Percentiles rank a stretch among this genome's conserved stretches.
phyloP scores from a whole-genome alignment of 2,329 filamentous ascomycete genomes.

The Phialemoniopsis sp. region DNA sequence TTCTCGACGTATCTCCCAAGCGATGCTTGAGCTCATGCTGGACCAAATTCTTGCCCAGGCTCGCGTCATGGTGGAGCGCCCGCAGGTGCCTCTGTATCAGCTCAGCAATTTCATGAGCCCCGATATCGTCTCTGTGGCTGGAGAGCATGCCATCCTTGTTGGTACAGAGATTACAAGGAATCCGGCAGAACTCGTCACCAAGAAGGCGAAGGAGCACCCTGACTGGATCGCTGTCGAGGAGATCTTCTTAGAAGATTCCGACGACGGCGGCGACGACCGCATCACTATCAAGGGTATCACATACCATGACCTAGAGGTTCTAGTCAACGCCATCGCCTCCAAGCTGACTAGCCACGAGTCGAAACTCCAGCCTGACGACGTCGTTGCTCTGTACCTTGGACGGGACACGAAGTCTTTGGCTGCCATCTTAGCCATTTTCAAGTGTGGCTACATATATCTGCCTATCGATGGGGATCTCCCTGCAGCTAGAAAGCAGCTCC shows the following conservation, averaged over 20 bases:
- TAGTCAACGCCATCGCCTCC: conserved; percentile 49
- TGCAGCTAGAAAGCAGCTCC: conserved; percentile 53
- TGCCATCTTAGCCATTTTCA: conserved; percentile 59
- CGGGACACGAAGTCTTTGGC: conserved; percentile 62
- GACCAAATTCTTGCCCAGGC: conserved; percentile 14
- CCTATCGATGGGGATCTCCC: conserved; percentile 60
- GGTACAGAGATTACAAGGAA: conserved; percentile 8
- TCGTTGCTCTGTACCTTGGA: conserved; percentile 59
- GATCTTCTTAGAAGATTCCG: conserved; percentile 32
- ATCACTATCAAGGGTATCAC: conserved; percentile 46
- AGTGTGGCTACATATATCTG: conserved; percentile 59
- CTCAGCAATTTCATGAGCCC: conserved; percentile 8
- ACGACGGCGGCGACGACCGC: conserved; percentile 23
- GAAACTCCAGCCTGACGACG: conserved; percentile 38
- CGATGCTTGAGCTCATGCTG: conserved; percentile 14
- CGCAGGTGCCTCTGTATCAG: conserved; percentile 7
- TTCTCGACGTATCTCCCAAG: conserved; percentile 11
- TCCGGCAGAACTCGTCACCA: conserved; percentile 27
- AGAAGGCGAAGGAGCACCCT: conserved; percentile 38
- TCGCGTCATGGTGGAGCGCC: conserved; percentile 8
- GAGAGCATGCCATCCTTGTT: too few species aligned
- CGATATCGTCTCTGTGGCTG: conserved; percentile 4
- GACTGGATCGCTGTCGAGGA: conserved; percentile 53
- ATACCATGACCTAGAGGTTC: conserved; percentile 50
- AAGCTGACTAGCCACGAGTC: conserved; percentile 18